Percentiles rank a stretch among this genome's conserved stretches.
These are phyloP conservation scores for Bacterosira constricta DNA, from an alignment of 108 stramenopile species.

Conservation along the genomic window DNA sequence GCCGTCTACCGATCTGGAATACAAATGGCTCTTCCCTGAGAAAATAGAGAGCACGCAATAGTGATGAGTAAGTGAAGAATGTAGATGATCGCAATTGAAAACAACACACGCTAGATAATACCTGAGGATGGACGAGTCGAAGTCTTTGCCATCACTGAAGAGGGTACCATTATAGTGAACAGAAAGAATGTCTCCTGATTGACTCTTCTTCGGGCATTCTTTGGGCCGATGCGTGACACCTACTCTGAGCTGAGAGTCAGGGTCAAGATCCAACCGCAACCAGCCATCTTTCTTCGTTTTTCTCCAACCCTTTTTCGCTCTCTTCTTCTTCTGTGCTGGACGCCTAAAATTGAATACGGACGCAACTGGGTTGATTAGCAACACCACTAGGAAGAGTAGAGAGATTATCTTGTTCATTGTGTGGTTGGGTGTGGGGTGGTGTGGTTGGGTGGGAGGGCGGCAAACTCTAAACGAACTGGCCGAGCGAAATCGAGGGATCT, in stretches of 20 bases:
- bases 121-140: constrained; percentile 47
- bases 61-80: neutral
- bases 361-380: neutral
- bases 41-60: neutral
- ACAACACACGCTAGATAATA: neutral
- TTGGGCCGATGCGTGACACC: constrained; percentile 31
- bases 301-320: constrained; percentile 27
- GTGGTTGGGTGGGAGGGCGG: neutral
- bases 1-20: constrained; percentile 33
- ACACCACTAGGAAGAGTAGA: neutral
- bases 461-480: no score
- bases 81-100: neutral
- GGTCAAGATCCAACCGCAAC: constrained; percentile 17
- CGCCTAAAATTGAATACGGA: constrained; percentile 14
- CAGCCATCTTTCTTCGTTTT: constrained; percentile 23
- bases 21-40: constrained; percentile 39
- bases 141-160: constrained; percentile 37
- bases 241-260: constrained; percentile 13
- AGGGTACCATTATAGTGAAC: constrained; percentile 52
- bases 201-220: constrained; percentile 23
- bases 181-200: constrained; percentile 39
- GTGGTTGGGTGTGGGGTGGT: neutral
- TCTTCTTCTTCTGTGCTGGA: constrained; percentile 11
- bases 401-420: neutral
- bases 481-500: no score